Evolutionary conservation across 371 early-diverging fungal genomes (phyloP), one percentile per base, ranked within the genome.

Genomic region (Zopfochytrium polystomum): DNA sequence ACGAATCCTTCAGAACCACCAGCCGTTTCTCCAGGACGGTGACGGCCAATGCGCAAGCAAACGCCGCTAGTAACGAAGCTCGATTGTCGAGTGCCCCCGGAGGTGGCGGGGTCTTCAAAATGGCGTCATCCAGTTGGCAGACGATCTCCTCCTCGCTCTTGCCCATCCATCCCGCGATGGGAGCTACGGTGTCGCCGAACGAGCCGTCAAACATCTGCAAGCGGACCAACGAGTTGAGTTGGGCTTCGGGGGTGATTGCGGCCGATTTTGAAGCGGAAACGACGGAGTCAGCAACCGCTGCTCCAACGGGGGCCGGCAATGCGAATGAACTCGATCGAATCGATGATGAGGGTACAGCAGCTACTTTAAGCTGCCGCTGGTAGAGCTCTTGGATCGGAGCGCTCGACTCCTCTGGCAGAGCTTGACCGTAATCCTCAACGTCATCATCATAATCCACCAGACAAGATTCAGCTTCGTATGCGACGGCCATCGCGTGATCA

Each of bases 1-100:
- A 67, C 63, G 72, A 72, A 3, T 72, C 68, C 20, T 50, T 20
- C 18, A 55, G 32, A 13, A 13, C 13, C 18, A 20, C 30, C 25
- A 63, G 27, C 55, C 56, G 52, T 15, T 46, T 31, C 20, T 56
- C 33, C 7, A 72, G 54, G 43, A 65, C 59, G 9, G 42, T 47
- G 1, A 72, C 30, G 2, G 67, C 72, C 38, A 75, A 26, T 20
- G 38, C 38, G 38, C 38, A 38, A 18, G 38, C 38, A 18, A 38
- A 38, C 7, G 38, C 38, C 38, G 11, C 11, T 18, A n/a, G n/a
- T n/a, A n/a, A n/a, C n/a, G n/a, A n/a, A n/a, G n/a, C n/a, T n/a
- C n/a, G n/a, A n/a, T n/a, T n/a, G n/a, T 38, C 38, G 11, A 38
- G 38, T 38, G 38, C 38, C 38, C 11, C 38, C 38, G 38, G 11